phyloP scores from a whole-genome alignment of 306 rosid species.

The Betula pendula region DNA sequence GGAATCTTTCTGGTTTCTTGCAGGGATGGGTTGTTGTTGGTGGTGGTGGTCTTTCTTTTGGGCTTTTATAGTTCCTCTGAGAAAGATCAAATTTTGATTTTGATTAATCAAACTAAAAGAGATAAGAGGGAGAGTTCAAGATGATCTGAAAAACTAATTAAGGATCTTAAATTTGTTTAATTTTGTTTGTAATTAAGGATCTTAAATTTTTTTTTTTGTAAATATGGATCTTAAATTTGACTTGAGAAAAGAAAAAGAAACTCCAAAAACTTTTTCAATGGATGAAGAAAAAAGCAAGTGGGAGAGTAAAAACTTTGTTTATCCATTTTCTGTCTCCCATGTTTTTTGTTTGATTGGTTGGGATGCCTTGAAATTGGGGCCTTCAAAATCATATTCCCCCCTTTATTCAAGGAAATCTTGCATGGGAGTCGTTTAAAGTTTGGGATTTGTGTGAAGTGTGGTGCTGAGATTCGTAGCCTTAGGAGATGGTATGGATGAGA shows the following conservation, averaged over 20 bases:
- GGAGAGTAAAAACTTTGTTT: conserved; percentile 28
- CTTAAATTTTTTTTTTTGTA: too few species aligned
- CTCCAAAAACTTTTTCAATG: not conserved
- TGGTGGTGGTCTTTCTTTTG: conserved; percentile 36
- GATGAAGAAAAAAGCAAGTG: conserved; percentile 10
- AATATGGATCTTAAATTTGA: conserved; percentile 10
- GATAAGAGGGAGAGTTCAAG: not conserved
- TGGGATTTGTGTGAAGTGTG: conserved; percentile 37
- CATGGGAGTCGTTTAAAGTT: conserved; percentile 28
- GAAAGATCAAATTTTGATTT: conserved; percentile 29
- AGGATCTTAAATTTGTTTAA: too few species aligned
- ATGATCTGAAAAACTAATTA: too few species aligned
- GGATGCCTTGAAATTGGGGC: conserved; percentile 41
- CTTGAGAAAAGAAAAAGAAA: not conserved
- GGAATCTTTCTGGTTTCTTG: conserved; percentile 81
- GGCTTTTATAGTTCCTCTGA: conserved; percentile 37
- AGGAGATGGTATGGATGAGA: conserved; percentile 39
- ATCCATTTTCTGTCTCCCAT: conserved; percentile 15
- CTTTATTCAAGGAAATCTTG: conserved; percentile 33
- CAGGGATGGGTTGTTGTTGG: conserved; percentile 43
- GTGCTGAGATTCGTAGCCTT: conserved; percentile 32
- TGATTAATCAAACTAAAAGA: conserved; percentile 20
- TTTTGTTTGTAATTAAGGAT: too few species aligned
- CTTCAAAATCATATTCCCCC: conserved; percentile 18
- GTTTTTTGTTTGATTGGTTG: conserved; percentile 38